A percentile compares a stretch with the other conserved stretches of the same genome.
phyloP scores from a whole-genome alignment of 257 asterid genomes.

The Gentiana straminea region DNA sequence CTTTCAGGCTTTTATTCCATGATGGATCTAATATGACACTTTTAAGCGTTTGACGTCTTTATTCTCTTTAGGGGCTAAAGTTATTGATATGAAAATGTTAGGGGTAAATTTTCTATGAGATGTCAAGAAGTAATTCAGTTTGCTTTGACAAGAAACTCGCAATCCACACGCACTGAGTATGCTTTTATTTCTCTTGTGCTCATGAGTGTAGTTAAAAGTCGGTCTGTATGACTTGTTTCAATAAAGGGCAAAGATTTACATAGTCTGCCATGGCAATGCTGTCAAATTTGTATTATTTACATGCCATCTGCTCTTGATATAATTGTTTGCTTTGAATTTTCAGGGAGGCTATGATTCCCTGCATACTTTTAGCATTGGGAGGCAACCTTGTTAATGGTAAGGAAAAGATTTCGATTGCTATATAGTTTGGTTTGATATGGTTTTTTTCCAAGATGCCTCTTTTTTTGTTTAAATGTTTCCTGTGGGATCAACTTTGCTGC shows the following conservation, averaged over 20 bases:
- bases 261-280: too few species aligned
- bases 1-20: not conserved
- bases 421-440: not conserved
- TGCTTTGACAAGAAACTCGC: not conserved
- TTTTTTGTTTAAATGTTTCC: not conserved
- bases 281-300: too few species aligned
- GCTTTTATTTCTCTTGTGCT: not conserved
- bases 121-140: too few species aligned
- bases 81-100: too few species aligned
- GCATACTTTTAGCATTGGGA: constrained; percentile 94
- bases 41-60: too few species aligned
- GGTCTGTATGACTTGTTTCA: not conserved
- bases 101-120: too few species aligned
- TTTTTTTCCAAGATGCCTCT: not conserved
- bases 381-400: constrained; percentile 95
- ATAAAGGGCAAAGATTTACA: not conserved
- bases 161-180: not conserved
- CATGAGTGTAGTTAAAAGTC: not conserved
- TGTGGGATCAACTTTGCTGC: constrained; percentile 12
- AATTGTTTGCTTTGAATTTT: constrained; percentile 8
- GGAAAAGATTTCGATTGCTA: not conserved
- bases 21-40: not conserved
- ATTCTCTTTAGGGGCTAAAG: too few species aligned
- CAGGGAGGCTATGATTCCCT: constrained; percentile 99
- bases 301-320: not conserved